Percentiles rank a stretch among this genome's conserved stretches.
phyloP scores from a whole-genome alignment of 75 land plant species.

The Gnetum montanum region DNA sequence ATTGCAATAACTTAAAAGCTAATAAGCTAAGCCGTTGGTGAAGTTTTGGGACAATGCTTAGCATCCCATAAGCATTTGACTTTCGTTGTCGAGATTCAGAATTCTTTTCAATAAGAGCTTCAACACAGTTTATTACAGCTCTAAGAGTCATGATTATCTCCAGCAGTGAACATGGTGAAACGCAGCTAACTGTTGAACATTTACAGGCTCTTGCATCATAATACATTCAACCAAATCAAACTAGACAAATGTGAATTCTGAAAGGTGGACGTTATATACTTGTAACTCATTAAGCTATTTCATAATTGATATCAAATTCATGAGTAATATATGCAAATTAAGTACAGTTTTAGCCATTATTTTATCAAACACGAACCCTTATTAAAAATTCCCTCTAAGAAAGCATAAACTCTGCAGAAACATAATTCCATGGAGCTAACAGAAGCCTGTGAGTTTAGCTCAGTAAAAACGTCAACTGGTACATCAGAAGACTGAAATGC shows the following conservation, averaged over 20 bases:
- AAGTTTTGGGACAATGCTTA: conserved; percentile 27
- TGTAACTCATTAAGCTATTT: too few species aligned
- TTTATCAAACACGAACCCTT: conserved; percentile 45
- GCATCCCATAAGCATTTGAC: conserved; percentile 3
- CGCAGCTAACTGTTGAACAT: conserved; percentile 57
- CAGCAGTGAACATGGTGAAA: conserved; percentile 44
- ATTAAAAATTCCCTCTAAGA: conserved; percentile 45
- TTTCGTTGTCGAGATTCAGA: conserved; percentile 17
- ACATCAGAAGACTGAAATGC: conserved; percentile 46
- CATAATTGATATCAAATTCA: too few species aligned
- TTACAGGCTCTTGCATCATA: too few species aligned
- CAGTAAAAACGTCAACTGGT: conserved; percentile 16
- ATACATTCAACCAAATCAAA: too few species aligned
- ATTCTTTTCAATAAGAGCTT: conserved; percentile 14
- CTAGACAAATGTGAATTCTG: too few species aligned
- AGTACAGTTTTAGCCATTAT: too few species aligned
- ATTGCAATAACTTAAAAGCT: conserved; percentile 53
- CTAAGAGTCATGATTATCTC: conserved; percentile 59
- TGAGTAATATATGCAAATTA: too few species aligned
- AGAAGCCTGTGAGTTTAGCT: conserved; percentile 28
- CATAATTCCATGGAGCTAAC: conserved; percentile 46
- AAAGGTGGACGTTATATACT: too few species aligned
- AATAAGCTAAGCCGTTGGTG: conserved; percentile 36
- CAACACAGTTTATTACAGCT: conserved; percentile 37
- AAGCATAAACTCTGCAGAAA: conserved; percentile 52